Evolutionary conservation across 176 grass and related monocot species (phyloP), one percentile per base, ranked within the genome.

Genomic region (Bonia amplexicaulis): DNA sequence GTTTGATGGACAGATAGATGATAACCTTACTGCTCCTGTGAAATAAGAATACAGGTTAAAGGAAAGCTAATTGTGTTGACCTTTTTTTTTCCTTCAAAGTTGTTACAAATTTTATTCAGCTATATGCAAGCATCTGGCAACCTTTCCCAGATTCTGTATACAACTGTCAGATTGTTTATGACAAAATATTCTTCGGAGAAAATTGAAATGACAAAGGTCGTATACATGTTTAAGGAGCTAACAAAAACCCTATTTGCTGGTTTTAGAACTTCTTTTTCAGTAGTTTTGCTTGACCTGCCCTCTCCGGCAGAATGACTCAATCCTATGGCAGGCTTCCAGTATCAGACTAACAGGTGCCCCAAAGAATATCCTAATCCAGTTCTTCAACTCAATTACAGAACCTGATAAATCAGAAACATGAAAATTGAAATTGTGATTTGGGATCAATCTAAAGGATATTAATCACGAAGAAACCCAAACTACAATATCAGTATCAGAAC

Each of bases 301-400:
- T 86, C 70, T 95, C 9, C 17, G 81, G 84, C 96, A 95, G 76
- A 98, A 95, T 17, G 87, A 75, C 55, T 98, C 89, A 41, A 95
- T 98, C 78, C 93, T 88, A 48, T 92, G 71, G 4, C 95, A 95
- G 4, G 95, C 95, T 76, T 95, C 92, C 6, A 52, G 63, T 71
- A 95, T 83, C 59, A 85, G 42, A 78, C 84, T 62, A 23, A 79
- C 31, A 20, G 93, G 95, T 44, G 87, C 87, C 49, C 95, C 95
- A 31, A 89, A 98, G 85, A 98, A 98, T 67, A 98, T 87, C 60
- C 96, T 86, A 29, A 95, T 75, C 89, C 91, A 98, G 80, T 95
- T 98, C 88, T 95, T 98, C 72, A 98, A 35, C 33, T 93, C 96
- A 71, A 98, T 78, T 66, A 98, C 74, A 55, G 83, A 95, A 78